Evolutionary conservation across 2,329 filamentous ascomycete genomes (phyloP), one percentile per base, ranked within the genome.

Genomic region (Diaporthe australafricana): DNA sequence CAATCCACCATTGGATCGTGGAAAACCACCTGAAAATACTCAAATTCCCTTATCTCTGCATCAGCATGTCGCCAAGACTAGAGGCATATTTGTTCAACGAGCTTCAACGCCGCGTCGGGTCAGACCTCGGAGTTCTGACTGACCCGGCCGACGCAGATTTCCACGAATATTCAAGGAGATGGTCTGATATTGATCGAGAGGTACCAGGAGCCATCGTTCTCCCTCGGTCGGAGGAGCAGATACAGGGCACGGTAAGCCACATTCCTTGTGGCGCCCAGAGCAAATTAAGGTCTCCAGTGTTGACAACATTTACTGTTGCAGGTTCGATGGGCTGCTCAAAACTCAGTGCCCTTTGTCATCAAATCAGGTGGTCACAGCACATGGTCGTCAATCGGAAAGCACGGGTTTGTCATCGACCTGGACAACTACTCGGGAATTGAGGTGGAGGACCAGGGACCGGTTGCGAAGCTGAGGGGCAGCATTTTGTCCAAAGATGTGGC

Each of bases 391-490:
- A 66, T 70, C 42, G 69, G 69, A 56, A 5, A 25, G 1, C 7
- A 45, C 8, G 69, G 69, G 11, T 56, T 70, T 4, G 27, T 70
- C 30, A 66, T 66, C 42, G 69, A 70, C 38, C 30, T 66, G 38
- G 40, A 25, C 30, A 57, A 70, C 38, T 66, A 70, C n/a, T 56
- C 47, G 2, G 69, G 27, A 20, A 57, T 70, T 40, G 53, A 45
- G 7, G 30, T 70, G 2, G 60, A 70, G 16, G 12, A 38, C 5
- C n/a, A 5, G 5, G 50, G 50, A 16, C 38, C 50, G 17, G 55
- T 42, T 30, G 73, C 70, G 35, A 75, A 72, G 5, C 45, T 74
- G 8, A 74, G 38, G 45, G 72, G 74, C 25, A 70, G 74, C 45
- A 72, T 70, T 8, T 50, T 74, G 53, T 48, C 52, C 50, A 72